These are phyloP conservation scores for Gloeopeniophorella convolvens DNA, from an alignment of 768 basidiomycete species.

Conservation along the genomic window DNA sequence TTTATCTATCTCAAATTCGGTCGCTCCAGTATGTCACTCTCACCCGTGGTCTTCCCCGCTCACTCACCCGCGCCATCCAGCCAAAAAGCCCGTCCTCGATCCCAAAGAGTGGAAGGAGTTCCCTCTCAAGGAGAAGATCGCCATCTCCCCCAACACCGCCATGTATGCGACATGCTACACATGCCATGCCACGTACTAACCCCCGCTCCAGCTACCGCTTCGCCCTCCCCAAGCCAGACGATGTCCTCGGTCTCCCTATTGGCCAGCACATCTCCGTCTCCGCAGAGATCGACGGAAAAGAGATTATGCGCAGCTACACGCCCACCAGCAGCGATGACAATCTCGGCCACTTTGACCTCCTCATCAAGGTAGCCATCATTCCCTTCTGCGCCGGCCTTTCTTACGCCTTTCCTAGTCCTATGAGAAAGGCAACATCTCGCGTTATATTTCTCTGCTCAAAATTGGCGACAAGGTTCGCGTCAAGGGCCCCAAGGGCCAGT, in stretches of 20 bases:
- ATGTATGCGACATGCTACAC: slow-evolving; percentile 46
- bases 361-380: slow-evolving; percentile 72
- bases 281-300: slow-evolving; percentile 89
- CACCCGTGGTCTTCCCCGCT: background rate
- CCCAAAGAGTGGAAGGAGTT: slow-evolving; percentile 77
- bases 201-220: slow-evolving; percentile 74
- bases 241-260: slow-evolving; percentile 87
- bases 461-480: slow-evolving; percentile 84
- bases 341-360: slow-evolving; percentile 88
- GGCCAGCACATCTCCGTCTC: slow-evolving; percentile 94
- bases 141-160: slow-evolving; percentile 93
- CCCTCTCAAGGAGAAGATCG: slow-evolving; percentile 71
- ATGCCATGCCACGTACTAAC: slow-evolving; percentile 1
- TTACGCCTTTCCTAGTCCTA: slow-evolving; percentile 56
- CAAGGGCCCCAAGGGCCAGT: slow-evolving; percentile 96
- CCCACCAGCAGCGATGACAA: slow-evolving; percentile 93
- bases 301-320: slow-evolving; percentile 87
- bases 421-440: slow-evolving; percentile 95
- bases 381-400: background rate
- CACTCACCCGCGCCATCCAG: slow-evolving; percentile 30
- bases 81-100: slow-evolving; percentile 64
- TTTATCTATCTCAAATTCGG: slow-evolving; percentile 49
- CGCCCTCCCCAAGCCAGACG: slow-evolving; percentile 63
- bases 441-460: slow-evolving; percentile 72
- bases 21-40: slow-evolving; percentile 30